A percentile compares a stretch with the other conserved stretches of the same genome.
phyloP scores from a whole-genome alignment of 306 rosid species.

The Quercus parvula region DNA sequence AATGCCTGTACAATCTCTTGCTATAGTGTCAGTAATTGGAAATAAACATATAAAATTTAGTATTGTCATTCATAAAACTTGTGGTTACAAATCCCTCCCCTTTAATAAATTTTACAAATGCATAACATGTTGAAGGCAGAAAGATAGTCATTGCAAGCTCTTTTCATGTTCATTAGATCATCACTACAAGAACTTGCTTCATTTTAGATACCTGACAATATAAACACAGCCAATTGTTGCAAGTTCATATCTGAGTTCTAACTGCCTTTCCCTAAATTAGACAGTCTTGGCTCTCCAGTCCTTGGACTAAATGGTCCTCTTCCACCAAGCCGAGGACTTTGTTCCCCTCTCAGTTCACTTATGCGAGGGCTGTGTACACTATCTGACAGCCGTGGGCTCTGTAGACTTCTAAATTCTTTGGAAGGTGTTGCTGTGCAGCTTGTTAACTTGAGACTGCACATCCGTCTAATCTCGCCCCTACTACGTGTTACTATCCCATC shows the following conservation, averaged over 20 bases:
- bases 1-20: neutral
- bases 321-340: conserved; percentile 37
- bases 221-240: neutral
- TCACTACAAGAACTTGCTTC: neutral
- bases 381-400: conserved; percentile 33
- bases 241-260: conserved; percentile 10
- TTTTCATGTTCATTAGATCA: conserved; percentile 2
- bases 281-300: conserved; percentile 31
- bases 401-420: conserved; percentile 28
- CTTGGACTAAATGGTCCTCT: conserved; percentile 42
- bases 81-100: neutral
- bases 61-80: neutral
- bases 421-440: conserved; percentile 37
- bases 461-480: conserved; percentile 59
- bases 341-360: conserved; percentile 30
- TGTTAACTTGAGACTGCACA: conserved; percentile 46
- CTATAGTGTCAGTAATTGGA: neutral
- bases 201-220: neutral
- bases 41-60: neutral
- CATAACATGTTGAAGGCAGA: neutral
- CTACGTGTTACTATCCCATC: conserved; percentile 58
- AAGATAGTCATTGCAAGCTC: neutral
- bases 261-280: conserved; percentile 41
- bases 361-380: conserved; percentile 40
- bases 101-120: conserved; percentile 5